phyloP scores from a whole-genome alignment of 257 asterid species.

The Nicotiana benthamiana region DNA sequence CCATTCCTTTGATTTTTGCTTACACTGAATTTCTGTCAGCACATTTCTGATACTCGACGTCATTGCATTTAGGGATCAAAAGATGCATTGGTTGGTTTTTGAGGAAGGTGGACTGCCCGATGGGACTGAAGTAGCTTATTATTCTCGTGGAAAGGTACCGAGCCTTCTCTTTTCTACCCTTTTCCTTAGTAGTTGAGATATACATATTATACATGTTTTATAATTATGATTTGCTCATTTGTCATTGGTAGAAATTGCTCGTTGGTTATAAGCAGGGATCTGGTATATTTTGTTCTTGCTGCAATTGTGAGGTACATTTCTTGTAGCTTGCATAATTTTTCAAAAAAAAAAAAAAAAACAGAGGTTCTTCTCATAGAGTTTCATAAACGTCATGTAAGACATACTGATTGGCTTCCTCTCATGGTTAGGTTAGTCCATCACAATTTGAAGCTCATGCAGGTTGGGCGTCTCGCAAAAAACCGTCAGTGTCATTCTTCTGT shows the following conservation, averaged over 20 bases:
- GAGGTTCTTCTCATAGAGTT: slow-evolving; percentile 8
- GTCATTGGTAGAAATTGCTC: slow-evolving; percentile 57
- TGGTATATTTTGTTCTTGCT: slow-evolving; percentile 83
- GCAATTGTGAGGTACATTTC: slow-evolving; percentile 64
- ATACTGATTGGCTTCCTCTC: slow-evolving; percentile 9
- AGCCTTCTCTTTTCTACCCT: neutral
- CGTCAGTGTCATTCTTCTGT: slow-evolving; percentile 48
- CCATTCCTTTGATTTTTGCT: neutral
- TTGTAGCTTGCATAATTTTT: slow-evolving; percentile 9
- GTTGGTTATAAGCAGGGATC: slow-evolving; percentile 82
- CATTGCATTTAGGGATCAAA: slow-evolving; percentile 60
- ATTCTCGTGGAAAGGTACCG: slow-evolving; percentile 82
- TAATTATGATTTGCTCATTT: slow-evolving; percentile 16
- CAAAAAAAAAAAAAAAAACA: neutral
- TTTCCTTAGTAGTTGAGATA: neutral
- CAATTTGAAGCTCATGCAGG: slow-evolving; percentile 99
- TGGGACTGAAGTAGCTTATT: slow-evolving; percentile 88
- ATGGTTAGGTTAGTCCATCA: slow-evolving; percentile 91
- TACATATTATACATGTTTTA: neutral
- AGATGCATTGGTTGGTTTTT: slow-evolving; percentile 87
- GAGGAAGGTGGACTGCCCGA: slow-evolving; percentile 88
- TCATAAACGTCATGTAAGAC: neutral
- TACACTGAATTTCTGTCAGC: neutral
- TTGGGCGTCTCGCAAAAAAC: slow-evolving; percentile 94
- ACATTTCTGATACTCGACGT: neutral